These are phyloP conservation scores for Discostella pseudostelligera DNA, from an alignment of 108 stramenopile genomes.

Conservation along the genomic window DNA sequence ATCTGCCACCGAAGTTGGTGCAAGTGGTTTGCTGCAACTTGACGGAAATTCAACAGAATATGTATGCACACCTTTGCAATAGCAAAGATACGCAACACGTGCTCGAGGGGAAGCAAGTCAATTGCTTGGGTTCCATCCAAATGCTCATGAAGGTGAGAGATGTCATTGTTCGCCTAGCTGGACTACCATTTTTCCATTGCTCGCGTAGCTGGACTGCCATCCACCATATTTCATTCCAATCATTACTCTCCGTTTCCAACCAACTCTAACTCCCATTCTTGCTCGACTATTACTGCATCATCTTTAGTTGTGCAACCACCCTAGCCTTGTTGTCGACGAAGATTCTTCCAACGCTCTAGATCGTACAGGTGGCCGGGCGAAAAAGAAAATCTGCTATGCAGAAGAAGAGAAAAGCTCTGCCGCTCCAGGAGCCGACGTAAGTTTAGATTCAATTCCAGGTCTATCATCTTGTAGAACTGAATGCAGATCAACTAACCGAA, in stretches of 20 bases:
- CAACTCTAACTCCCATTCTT: background rate
- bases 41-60: slow-evolving; percentile 92
- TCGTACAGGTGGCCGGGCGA: slow-evolving; percentile 48
- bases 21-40: slow-evolving; percentile 98
- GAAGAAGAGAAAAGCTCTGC: slow-evolving; percentile 67
- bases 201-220: background rate
- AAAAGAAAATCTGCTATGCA: slow-evolving; percentile 65
- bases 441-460: background rate
- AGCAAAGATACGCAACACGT: slow-evolving; percentile 95
- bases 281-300: background rate
- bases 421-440: slow-evolving; percentile 74
- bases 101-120: slow-evolving; percentile 95
- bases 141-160: slow-evolving; percentile 84
- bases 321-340: slow-evolving; percentile 80
- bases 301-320: slow-evolving; percentile 86
- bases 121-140: slow-evolving; percentile 92
- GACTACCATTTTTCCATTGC: background rate
- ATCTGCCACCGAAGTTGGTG: slow-evolving; percentile 97
- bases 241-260: background rate
- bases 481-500: background rate
- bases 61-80: slow-evolving; percentile 92
- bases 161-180: too few relatives aligned
- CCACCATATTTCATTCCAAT: background rate
- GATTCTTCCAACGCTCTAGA: slow-evolving; percentile 40
- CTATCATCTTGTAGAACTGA: background rate